Base-by-base conservation (phyloP, 2,329 filamentous ascomycete genomes). In the Leptographium lundbergii region DNA sequence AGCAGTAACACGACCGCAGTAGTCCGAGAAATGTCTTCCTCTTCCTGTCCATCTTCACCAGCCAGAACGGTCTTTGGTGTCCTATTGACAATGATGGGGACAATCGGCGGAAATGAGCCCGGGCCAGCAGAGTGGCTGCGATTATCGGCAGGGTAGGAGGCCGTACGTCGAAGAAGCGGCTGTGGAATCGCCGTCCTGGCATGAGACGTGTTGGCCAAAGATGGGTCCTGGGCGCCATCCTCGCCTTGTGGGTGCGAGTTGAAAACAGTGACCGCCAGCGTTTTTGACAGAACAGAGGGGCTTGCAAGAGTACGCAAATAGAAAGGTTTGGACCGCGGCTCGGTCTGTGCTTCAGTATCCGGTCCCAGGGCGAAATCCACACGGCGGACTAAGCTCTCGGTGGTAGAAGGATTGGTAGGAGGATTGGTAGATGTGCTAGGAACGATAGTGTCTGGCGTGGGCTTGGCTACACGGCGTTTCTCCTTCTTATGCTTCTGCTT, bases 201-300 rank as follows among this genome's bases (percentile, higher is more conserved):
- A 9, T 50, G 32, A 2, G 56, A 22, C 5, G 36, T 27, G 19
- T 25, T 22, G 24, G 39, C 22, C 11, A 29, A 11, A 13, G 34
- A 10, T 6, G 24, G 11, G 6, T 14, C 10, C 39, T 47, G 39
- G 1, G 19, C 9, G 14, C 14, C 48, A 19, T 10, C 10, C 10
- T 47, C 54, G 7, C 24, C 24, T 7, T 66, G 65, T 1, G 68
- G 62, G 24, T 57, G 63, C 13, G 58, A 36, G 6, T 61, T 72
- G 63, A 86, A 85, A 60, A 84, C 81, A 58, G 78, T 84, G 67
- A 81, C 80, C 1, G 81, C 79, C 2, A 85, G 74, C 34, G 81
- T 74, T 61, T 79, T 81, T 3, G 81, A 76, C 27, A 75, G 73
- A 7, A 61, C 55, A 19, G 81, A 78, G 27, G 78, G 74, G 39